phyloP scores from a whole-genome alignment of 2,329 filamentous ascomycete genomes.

The Cercospora sp. region DNA sequence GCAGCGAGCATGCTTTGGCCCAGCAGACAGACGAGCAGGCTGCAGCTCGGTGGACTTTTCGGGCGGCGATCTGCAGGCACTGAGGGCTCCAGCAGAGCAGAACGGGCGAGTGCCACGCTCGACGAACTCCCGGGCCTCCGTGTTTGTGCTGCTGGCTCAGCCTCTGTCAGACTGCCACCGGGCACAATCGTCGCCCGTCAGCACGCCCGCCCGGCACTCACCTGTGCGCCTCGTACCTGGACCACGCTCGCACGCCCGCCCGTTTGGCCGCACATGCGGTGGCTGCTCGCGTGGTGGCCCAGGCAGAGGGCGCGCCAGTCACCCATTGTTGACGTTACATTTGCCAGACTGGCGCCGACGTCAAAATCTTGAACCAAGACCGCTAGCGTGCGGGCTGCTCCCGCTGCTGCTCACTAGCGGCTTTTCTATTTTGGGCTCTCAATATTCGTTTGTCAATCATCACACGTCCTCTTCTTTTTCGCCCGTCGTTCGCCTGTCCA shows the following conservation, averaged over 20 bases:
- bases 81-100: not conserved
- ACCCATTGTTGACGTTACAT: conserved; percentile 1
- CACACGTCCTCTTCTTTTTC: not conserved
- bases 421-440: not conserved
- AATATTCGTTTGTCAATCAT: not conserved
- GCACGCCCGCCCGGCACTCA: not conserved
- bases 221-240: not conserved
- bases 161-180: conserved; percentile 8
- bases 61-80: conserved; percentile 21
- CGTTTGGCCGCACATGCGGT: not conserved
- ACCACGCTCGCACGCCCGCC: not conserved
- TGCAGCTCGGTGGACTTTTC: not conserved
- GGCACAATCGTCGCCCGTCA: not conserved
- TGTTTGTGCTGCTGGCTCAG: conserved; percentile 4
- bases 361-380: not conserved
- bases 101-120: not conserved
- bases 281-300: not conserved
- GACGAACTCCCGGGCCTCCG: conserved; percentile 6
- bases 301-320: not conserved
- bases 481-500: not conserved
- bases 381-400: not conserved
- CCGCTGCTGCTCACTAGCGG: not conserved
- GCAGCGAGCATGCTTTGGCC: not conserved
- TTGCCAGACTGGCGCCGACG: not conserved
- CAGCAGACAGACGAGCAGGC: not conserved